Evolutionary conservation across 176 grass and related monocot species (phyloP).

Genomic region (Thalia dealbata): DNA sequence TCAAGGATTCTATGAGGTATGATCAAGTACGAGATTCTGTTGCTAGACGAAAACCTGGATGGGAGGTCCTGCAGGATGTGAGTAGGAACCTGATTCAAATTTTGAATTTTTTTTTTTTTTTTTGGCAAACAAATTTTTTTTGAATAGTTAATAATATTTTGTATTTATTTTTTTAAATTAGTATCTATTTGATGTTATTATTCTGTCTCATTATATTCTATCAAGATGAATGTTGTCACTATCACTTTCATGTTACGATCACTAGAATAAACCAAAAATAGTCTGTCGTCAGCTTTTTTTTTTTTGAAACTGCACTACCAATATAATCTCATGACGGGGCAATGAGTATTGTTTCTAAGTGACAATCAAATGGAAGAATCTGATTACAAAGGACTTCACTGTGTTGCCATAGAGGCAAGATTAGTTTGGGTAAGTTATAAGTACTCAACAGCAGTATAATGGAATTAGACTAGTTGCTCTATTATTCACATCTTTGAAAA

Average conservation of each 20-base stretch:
- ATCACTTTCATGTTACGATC: neutral
- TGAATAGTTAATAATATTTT: neutral
- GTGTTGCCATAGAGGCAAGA: neutral
- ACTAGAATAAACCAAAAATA: no score
- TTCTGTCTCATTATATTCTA: neutral
- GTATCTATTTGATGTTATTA: neutral
- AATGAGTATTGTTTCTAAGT: neutral
- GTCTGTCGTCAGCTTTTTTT: neutral
- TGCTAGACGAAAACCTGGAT: constrained; percentile 22
- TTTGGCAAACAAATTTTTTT: no score
- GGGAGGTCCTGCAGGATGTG: constrained; percentile 23
- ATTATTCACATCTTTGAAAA: no score
- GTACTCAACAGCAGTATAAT: neutral
- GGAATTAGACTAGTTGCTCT: neutral
- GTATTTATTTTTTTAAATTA: neutral
- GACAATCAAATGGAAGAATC: no score
- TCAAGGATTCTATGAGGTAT: constrained; percentile 26
- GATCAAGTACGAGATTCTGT: constrained; percentile 24
- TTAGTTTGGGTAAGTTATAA: neutral
- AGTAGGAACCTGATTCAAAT: constrained; percentile 1
- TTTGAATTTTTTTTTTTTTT: no score
- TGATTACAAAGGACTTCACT: neutral
- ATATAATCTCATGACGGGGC: neutral
- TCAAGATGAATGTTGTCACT: neutral
- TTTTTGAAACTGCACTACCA: neutral